A percentile compares a stretch with the other conserved stretches of the same genome.
Conservation (phyloP, 2,329 filamentous ascomycete genomes). For the Plectosphaerella plurivora region DNA sequence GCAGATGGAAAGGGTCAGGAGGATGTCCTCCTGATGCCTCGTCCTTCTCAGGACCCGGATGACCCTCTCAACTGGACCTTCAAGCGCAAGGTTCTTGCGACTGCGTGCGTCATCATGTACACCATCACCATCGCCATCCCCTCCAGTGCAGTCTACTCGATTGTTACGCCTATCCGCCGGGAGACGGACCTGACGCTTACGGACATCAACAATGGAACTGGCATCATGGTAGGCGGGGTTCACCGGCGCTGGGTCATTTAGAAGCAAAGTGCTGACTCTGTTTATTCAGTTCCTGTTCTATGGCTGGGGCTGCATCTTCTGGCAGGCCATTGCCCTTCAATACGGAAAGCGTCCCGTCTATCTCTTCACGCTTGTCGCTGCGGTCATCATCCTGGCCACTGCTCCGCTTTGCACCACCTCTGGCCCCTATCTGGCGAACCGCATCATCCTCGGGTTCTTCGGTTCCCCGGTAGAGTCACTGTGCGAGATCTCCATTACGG, state of each 20-base stretch:
- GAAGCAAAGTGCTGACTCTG: background rate
- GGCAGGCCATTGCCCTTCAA: constrained; percentile 41
- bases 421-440: constrained; percentile 32
- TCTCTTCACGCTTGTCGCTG: constrained; percentile 25
- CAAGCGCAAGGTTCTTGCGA: constrained; percentile 15
- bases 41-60: constrained; percentile 17
- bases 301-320: constrained; percentile 39
- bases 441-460: constrained; percentile 39
- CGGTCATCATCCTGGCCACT: constrained; percentile 15
- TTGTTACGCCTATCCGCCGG: constrained; percentile 28
- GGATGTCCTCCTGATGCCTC: constrained; percentile 18
- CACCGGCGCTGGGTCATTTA: too few species aligned
- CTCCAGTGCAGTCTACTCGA: constrained; percentile 31
- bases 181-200: constrained; percentile 24
- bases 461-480: constrained; percentile 40
- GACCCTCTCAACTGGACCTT: constrained; percentile 20
- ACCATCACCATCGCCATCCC: constrained; percentile 36
- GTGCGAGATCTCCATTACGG: constrained; percentile 40
- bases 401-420: too few species aligned
- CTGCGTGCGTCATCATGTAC: constrained; percentile 18
- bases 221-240: constrained; percentile 23
- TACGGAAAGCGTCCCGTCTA: constrained; percentile 38
- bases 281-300: constrained; percentile 29
- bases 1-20: background rate
- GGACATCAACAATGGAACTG: constrained; percentile 33